A percentile compares a stretch with the other conserved stretches of the same genome.
Conservation (phyloP, 73 alveolate species). For the Paramecium primaurelia region DNA sequence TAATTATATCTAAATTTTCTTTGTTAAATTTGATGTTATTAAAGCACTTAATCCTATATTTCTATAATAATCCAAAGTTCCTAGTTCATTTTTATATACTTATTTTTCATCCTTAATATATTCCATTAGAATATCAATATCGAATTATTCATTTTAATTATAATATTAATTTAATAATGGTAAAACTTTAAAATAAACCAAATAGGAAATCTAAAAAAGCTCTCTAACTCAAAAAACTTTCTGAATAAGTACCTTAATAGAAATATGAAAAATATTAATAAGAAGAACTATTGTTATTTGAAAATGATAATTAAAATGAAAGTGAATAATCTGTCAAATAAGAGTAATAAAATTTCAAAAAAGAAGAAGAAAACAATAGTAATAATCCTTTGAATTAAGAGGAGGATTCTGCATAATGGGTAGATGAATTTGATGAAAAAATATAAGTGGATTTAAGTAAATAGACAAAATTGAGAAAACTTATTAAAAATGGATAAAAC, state of each 20-base stretch:
- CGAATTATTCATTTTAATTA: background rate
- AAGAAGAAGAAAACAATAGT: background rate
- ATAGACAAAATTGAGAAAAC: conserved; percentile 56
- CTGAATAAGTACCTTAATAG: conserved; percentile 30
- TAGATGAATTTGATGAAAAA: conserved; percentile 51
- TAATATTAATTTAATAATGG: background rate
- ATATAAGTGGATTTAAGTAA: conserved; percentile 43
- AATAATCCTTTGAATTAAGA: background rate
- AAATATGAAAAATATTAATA: background rate
- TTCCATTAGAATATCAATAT: background rate
- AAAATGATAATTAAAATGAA: background rate
- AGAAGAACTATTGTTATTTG: conserved; percentile 20
- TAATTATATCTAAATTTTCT: background rate
- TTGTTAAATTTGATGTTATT: background rate
- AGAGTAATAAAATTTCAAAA: background rate
- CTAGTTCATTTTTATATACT: background rate
- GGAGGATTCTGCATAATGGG: background rate
- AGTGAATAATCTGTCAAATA: background rate
- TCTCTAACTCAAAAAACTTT: background rate
- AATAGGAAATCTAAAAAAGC: background rate
- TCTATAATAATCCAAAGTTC: background rate
- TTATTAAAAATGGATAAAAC: conserved; percentile 46
- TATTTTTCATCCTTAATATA: background rate
- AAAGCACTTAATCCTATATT: background rate
- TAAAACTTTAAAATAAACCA: background rate